A percentile compares a stretch with the other conserved stretches of the same genome.
These are phyloP conservation scores for Silene conica DNA, from an alignment of 148 eudicot species.

Conservation along the genomic window DNA sequence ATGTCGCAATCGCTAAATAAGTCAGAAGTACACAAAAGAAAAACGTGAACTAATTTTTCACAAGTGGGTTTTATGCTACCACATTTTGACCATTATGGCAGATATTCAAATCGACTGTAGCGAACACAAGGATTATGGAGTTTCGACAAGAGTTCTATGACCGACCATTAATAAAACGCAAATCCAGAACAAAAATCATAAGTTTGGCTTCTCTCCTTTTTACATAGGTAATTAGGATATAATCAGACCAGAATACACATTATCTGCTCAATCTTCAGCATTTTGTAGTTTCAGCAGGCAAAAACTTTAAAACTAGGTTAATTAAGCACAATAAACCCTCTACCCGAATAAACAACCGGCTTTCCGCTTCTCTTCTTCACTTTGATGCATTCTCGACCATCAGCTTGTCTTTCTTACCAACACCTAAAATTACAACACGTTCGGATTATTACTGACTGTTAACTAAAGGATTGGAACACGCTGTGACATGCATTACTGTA, in stretches of 20 bases:
- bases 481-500: too few species aligned
- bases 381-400: conserved; percentile 21
- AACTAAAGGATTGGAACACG: too few species aligned
- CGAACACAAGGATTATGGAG: neutral
- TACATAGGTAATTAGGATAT: conserved; percentile 19
- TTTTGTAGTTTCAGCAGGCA: conserved; percentile 15
- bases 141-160: conserved; percentile 6
- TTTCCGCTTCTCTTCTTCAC: conserved; percentile 21
- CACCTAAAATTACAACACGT: conserved; percentile 16
- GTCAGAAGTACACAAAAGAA: too few species aligned
- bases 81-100: neutral
- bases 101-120: neutral
- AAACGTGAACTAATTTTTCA: too few species aligned
- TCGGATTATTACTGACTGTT: too few species aligned
- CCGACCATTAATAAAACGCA: conserved; percentile 19
- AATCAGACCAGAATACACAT: conserved; percentile 26
- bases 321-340: conserved; percentile 16
- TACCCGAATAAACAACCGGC: conserved; percentile 4
- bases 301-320: conserved; percentile 12
- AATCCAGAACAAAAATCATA: conserved; percentile 25
- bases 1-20: neutral
- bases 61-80: neutral
- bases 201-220: conserved; percentile 23
- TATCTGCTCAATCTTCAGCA: conserved; percentile 15
- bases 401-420: conserved; percentile 22